phyloP scores from a whole-genome alignment of 257 asterid genomes.

The Anisodus tanguticus region DNA sequence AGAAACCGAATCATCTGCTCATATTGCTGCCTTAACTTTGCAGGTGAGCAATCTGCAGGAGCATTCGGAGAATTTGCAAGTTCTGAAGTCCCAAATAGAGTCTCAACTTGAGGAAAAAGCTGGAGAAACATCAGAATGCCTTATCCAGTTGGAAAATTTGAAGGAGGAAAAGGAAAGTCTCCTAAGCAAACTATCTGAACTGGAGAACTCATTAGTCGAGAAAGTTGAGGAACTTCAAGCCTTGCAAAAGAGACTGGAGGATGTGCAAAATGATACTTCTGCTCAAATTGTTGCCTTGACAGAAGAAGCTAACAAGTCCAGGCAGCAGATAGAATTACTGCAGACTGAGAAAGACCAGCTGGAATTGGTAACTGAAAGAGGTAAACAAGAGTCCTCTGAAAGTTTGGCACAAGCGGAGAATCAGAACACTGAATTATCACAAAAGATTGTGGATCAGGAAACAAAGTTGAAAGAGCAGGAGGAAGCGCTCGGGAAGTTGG shows the following conservation, averaged over 20 bases:
- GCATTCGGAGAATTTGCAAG: conserved; percentile 45
- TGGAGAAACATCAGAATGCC: conserved; percentile 54
- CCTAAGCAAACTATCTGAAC: conserved; percentile 41
- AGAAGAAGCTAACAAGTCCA: conserved; percentile 48
- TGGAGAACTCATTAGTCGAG: conserved; percentile 47
- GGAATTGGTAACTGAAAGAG: conserved; percentile 54
- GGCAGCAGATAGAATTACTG: conserved; percentile 50
- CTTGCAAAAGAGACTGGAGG: conserved; percentile 53
- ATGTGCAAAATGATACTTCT: conserved; percentile 52
- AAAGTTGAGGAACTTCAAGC: conserved; percentile 48
- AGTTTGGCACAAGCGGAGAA: conserved; percentile 48
- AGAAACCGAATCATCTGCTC: conserved; percentile 50
- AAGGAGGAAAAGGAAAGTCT: conserved; percentile 21
- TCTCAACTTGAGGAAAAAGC: conserved; percentile 41
- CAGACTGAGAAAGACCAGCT: conserved; percentile 56
- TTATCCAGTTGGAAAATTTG: conserved; percentile 44
- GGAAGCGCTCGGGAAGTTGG: conserved; percentile 47
- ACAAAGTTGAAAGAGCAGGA: conserved; percentile 55
- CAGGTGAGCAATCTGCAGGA: conserved; percentile 45
- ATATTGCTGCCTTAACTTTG: conserved; percentile 29
- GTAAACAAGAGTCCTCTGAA: conserved; percentile 49
- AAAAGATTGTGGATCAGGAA: conserved; percentile 54
- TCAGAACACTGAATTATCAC: conserved; percentile 46
- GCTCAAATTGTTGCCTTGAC: conserved; percentile 43
- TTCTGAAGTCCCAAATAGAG: conserved; percentile 58